Base-by-base conservation (phyloP, 345 rosid genomes). In the Camelina hispida region DNA sequence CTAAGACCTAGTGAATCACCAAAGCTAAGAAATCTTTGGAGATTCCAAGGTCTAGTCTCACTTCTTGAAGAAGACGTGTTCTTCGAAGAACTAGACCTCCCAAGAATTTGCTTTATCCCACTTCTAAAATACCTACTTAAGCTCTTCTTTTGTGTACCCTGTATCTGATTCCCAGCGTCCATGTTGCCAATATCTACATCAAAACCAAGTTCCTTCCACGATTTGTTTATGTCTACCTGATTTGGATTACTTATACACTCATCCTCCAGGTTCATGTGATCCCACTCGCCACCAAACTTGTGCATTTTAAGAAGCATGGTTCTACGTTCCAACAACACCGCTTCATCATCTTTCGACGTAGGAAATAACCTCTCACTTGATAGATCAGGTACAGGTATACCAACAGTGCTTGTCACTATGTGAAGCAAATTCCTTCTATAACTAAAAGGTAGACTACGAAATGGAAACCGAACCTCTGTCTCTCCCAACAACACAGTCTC, bases 401-500 rank as follows among this genome's bases (percentile, higher is more conserved):
- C 83, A 66, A 87, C 84, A 67, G 78, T 82, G 51, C 62, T 65
- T 0, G 91, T 83, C 17, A 93, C 92, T 69, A 66, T 62, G 32
- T 89, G 87, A 59, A 91, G 88, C 77, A 93, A 80, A 83, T 82
- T 91, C 75, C 91, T 89, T 68, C 97, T 81, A 61, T 87, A 91
- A 69, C 84, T 75, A 75, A 89, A 93, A 12, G 83, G 68, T 72
- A 91, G 81, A 69, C 79, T 84, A 74, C 83, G 59, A 79, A 93
- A 93, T 14, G 89, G 89, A 66, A 88, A 76, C 48, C 9, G 61
- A 13, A 74, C 55, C 67, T 83, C 88, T 5, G 46, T 72, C 55
- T 63, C 83, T 64, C 67, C 85, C 30, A 68, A 22, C 2, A 80
- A 79, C 68, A 78, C 66, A 18, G 61, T 83, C 75, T 69, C 71